Base-by-base conservation (phyloP, 805 yeast species). In the Candida yuanshanica region DNA sequence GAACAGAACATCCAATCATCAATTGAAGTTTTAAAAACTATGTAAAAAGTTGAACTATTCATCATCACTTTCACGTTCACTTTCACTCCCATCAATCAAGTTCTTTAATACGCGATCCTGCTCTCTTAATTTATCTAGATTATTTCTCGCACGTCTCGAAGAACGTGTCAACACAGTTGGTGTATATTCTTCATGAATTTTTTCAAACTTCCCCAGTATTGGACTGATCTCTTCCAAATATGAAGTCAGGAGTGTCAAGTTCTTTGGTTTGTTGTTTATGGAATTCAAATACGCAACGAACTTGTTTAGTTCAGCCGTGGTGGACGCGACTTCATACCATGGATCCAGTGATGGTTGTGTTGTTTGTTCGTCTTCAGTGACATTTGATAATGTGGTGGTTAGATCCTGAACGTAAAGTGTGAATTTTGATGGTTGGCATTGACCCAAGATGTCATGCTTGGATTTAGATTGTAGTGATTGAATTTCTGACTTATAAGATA, bases 241-340 rank as follows among this genome's bases (percentile, higher is more conserved):
- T 8, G 33, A 26, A 8, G 31, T 12, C 4, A 55, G 22, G 7
- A 42, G 41, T 12, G 38, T 23, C 11, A 49, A 20, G 4, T 14
- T 33, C 7, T 38, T 45, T n/a, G 46, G 35, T 13, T 35, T 45
- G 14, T 35, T 16, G 1, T 2, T 11, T 2, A 46, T 50, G 1
- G 16, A 5, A 2, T 31, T 20, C 14, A 53, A 20, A 33, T 31
- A 50, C 4, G 42, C 37, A 6, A 47, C 12, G 18, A 56, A 56
- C 1, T 17, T 21, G 9, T 29, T 13, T 20, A 56, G 44, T 13
- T 50, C 51, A 3, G 26, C 38, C 7, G 34, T 20, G 21, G 46
- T 45, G 1, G 42, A 32, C 3, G 58, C 56, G 35, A 56, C 33
- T 35, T 56, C 61, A 45, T 52, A 56, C 61, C 60, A 56, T 31